phyloP scores from a whole-genome alignment of 768 basidiomycete species.

The Chalciporus piperatus region DNA sequence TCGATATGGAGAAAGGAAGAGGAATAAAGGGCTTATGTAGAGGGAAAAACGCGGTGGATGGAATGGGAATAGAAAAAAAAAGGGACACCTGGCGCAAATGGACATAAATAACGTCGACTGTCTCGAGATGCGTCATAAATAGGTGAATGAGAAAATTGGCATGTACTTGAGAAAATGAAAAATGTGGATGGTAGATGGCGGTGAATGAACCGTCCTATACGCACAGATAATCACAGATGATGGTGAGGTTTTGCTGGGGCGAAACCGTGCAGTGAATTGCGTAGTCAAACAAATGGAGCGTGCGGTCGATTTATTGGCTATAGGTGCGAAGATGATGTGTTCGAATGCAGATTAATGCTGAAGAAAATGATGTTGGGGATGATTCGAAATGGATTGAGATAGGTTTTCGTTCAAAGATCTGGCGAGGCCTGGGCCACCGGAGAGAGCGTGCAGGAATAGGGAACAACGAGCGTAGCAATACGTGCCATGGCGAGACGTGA shows the following conservation, averaged over 20 bases:
- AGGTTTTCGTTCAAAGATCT: constrained; percentile 9
- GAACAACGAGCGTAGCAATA: constrained; percentile 16
- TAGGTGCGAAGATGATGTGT: constrained; percentile 18
- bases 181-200: neutral
- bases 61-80: neutral
- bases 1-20: neutral
- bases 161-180: constrained; percentile 13
- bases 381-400: constrained; percentile 8
- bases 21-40: constrained; percentile 5
- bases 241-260: constrained; percentile 9
- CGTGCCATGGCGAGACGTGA: constrained; percentile 13
- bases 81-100: constrained; percentile 24
- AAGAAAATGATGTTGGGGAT: constrained; percentile 12
- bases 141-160: constrained; percentile 11
- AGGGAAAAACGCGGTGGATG: neutral
- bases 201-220: constrained; percentile 28
- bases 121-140: constrained; percentile 34
- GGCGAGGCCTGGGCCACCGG: constrained; percentile 7
- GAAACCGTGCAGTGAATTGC: constrained; percentile 13
- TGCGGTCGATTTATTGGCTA: constrained; percentile 23
- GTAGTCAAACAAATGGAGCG: constrained; percentile 32
- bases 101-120: constrained; percentile 28
- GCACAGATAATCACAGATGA: constrained; percentile 28
- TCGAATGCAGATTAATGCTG: constrained; percentile 19
- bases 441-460: constrained; percentile 5